Evolutionary conservation across 2,329 filamentous ascomycete genomes (phyloP).

Genomic region (Dactylellina haptotyla): DNA sequence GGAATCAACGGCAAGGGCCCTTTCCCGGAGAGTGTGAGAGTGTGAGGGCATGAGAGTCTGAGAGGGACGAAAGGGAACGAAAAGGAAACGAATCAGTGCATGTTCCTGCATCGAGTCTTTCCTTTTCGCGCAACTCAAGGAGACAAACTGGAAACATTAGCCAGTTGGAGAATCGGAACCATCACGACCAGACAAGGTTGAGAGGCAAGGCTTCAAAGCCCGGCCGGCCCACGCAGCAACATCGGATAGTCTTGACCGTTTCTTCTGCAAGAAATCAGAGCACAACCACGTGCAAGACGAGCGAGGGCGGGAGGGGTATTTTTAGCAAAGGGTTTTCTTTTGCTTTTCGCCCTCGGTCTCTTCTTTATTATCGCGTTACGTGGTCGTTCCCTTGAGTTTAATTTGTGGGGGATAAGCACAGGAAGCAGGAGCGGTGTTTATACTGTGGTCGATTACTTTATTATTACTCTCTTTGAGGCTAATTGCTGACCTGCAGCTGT

Average conservation of each 20-base stretch:
- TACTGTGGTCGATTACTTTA: no score
- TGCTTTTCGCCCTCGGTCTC: no score
- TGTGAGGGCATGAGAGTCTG: no score
- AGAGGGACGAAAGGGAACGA: background rate
- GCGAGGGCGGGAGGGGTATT: constrained; percentile 22
- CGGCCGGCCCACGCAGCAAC: no score
- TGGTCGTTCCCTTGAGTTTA: constrained; percentile 36
- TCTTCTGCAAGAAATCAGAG: constrained; percentile 31
- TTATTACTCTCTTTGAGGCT: constrained; percentile 23
- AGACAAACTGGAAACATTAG: constrained; percentile 24
- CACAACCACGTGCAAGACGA: constrained; percentile 36
- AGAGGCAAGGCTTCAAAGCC: constrained; percentile 1
- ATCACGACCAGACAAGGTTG: constrained; percentile 15
- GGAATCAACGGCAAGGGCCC: constrained; percentile 26
- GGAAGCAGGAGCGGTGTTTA: no score
- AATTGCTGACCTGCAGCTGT: constrained; percentile 40
- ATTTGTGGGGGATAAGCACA: constrained; percentile 55
- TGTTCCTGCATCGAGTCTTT: constrained; percentile 37
- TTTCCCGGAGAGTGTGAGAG: no score
- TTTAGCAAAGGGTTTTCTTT: constrained; percentile 38
- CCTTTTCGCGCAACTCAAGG: constrained; percentile 6
- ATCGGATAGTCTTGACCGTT: constrained; percentile 18
- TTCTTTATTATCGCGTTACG: constrained; percentile 21
- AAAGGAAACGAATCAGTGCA: constrained; percentile 7
- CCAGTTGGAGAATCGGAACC: constrained; percentile 27